Evolutionary conservation across 768 basidiomycete species (phyloP), one percentile per base, ranked within the genome.

Genomic region (Lactarius deliciosus): DNA sequence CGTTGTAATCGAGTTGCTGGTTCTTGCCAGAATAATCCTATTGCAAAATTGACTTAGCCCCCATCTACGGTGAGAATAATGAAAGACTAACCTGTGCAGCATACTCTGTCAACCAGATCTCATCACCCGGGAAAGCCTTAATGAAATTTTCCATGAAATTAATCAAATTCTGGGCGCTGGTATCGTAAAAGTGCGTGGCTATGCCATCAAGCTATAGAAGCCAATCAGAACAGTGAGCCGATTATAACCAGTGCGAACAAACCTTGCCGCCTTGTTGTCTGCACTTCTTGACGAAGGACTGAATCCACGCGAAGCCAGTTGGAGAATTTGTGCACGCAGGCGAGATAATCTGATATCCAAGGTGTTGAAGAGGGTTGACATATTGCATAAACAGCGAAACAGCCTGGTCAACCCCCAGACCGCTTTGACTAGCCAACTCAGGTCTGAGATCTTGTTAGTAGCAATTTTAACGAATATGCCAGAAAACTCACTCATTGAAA

Each of bases 131-230:
- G 72, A 84, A 87, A 2, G 76, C 76, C 47, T 68, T 66, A 72
- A 90, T 77, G 71, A 83, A 82, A 1, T 76, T 70, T 10, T 72
- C 71, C 58, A 88, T 74, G 75, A 86, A 88, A 15, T 64, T n/a
- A 61, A 85, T 80, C 73, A 94, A 81, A 11, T 78, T 79, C 0
- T 78, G 59, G 2, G 81, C 67, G 16, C 77, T 65, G 16, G 78
- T 83, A 60, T 83, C 86, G 74, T 97, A 96, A 74, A 78, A 87
- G 74, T 97, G 95, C 60, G 87, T 60, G 56, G 86, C 85, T 2
- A 89, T 60, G 25, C 66, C 76, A 72, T 87, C 81, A 57, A 90
- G 59, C 89, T 91, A 64, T 38, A 5, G n/a, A 4, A 15, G 2
- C 1, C 16, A 15, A 25, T 71, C 8, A 63, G 57, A 5, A 4